These are phyloP conservation scores for Daphne laureola DNA, from an alignment of 441 rosid species.

Conservation along the genomic window DNA sequence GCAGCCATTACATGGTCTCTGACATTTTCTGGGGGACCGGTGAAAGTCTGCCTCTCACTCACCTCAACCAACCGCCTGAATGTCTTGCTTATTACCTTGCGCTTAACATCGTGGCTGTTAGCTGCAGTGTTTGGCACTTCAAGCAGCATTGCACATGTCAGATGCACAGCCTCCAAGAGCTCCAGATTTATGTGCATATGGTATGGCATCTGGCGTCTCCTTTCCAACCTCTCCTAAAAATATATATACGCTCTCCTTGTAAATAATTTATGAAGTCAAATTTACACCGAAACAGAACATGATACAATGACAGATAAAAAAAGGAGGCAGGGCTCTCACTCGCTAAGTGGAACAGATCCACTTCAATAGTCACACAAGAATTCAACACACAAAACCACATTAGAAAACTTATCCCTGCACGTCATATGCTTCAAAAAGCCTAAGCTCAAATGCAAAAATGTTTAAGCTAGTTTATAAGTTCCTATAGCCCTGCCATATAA, in stretches of 20 bases:
- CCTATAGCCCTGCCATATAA: too few species aligned
- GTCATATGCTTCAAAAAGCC: too few species aligned
- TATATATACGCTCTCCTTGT: constrained; percentile 13
- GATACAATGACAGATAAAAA: too few species aligned
- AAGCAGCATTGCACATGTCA: constrained; percentile 63
- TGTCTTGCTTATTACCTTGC: constrained; percentile 55
- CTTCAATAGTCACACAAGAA: too few species aligned
- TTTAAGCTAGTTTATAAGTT: too few species aligned
- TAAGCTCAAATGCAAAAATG: too few species aligned
- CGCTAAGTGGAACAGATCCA: too few species aligned
- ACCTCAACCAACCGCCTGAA: constrained; percentile 54
- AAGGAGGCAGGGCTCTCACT: too few species aligned
- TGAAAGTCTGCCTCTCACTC: constrained; percentile 59
- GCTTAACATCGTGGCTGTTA: constrained; percentile 39
- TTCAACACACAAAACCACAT: too few species aligned
- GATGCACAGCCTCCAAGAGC: constrained; percentile 63
- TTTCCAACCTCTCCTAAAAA: constrained; percentile 53
- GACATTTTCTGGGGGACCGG: constrained; percentile 58
- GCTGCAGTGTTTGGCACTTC: constrained; percentile 75
- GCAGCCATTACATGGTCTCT: constrained; percentile 75
- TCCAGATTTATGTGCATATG: constrained; percentile 80
- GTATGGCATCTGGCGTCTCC: constrained; percentile 73
- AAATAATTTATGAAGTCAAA: too few species aligned
- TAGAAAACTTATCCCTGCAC: too few species aligned
- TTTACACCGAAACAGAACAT: too few species aligned